Evolutionary conservation across 208 protist genomes (phyloP).

Genomic region (Borovskyia barvae): DNA sequence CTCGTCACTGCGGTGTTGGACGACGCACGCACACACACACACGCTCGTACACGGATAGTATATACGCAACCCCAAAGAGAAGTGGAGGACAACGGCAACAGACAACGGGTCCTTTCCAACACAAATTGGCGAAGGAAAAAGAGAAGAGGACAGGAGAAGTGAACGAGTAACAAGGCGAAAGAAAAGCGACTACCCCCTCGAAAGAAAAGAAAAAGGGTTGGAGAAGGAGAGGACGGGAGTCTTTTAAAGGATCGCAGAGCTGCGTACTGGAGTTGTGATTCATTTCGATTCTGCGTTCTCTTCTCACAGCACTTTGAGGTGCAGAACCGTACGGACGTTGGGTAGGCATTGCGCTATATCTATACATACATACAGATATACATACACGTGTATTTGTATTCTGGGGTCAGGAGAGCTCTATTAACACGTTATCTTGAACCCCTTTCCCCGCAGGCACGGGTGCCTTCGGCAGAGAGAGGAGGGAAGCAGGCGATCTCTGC

Average conservation of each 20-base stretch:
- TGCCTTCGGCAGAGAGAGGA: too few relatives aligned
- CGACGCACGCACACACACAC: neutral
- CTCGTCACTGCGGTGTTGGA: too few relatives aligned
- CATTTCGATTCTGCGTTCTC: too few relatives aligned
- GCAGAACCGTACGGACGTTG: too few relatives aligned
- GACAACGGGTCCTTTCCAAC: too few relatives aligned
- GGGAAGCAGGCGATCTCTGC: too few relatives aligned
- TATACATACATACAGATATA: constrained; percentile 16
- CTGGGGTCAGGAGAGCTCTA: neutral
- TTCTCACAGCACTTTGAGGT: too few relatives aligned
- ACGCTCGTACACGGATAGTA: neutral
- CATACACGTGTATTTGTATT: constrained; percentile 19
- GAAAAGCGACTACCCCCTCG: neutral
- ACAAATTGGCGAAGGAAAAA: too few relatives aligned
- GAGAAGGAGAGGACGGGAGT: neutral
- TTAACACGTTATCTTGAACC: neutral
- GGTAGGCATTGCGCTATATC: neutral
- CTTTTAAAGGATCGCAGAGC: neutral
- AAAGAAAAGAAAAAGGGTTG: neutral
- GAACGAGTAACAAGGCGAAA: constrained; percentile 10
- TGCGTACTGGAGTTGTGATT: neutral
- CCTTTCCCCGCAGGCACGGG: neutral
- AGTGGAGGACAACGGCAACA: too few relatives aligned
- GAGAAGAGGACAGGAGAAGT: too few relatives aligned
- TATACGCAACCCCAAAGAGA: neutral